A percentile compares a stretch with the other conserved stretches of the same genome.
Evolutionary conservation across 2,329 filamentous ascomycete species (phyloP).

Genomic region (Aschersonia sp.): DNA sequence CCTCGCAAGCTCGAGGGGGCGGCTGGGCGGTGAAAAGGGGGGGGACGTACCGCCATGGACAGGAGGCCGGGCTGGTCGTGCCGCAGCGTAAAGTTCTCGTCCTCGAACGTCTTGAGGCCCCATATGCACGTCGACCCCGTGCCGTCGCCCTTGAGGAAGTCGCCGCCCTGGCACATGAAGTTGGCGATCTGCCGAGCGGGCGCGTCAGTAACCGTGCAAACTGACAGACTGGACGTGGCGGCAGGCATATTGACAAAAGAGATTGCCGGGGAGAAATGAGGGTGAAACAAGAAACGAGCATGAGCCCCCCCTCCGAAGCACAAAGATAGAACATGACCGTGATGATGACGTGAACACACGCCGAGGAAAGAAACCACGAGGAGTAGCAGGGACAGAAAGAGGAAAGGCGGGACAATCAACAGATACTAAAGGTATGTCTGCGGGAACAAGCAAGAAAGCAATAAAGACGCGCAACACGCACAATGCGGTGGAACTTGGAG

Average conservation of each 20-base stretch:
- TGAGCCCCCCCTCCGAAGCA: background rate
- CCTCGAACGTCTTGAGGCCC: constrained; percentile 67
- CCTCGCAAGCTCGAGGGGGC: background rate
- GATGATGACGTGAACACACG: too few relatives aligned
- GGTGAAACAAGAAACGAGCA: background rate
- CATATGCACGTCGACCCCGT: constrained; percentile 83
- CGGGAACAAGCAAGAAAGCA: too few relatives aligned
- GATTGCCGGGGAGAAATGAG: background rate
- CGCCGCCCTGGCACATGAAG: constrained; percentile 96
- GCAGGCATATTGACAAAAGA: background rate
- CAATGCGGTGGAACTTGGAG: constrained; percentile 85
- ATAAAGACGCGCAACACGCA: constrained; percentile 28
- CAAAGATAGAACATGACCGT: too few relatives aligned
- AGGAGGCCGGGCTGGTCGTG: constrained; percentile 71
- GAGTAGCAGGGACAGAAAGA: too few relatives aligned
- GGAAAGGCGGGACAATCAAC: too few relatives aligned
- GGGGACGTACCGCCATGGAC: constrained; percentile 70
- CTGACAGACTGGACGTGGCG: too few relatives aligned
- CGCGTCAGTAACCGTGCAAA: too few relatives aligned
- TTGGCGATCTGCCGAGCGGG: constrained; percentile 55
- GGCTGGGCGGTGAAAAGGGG: background rate
- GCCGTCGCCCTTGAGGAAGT: constrained; percentile 88
- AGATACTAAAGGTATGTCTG: too few relatives aligned
- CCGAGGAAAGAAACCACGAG: too few relatives aligned
- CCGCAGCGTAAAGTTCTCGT: constrained; percentile 76